Evolutionary conservation across 192 early-diverging fungal species (phyloP), one percentile per base, ranked within the genome.

Genomic region (Backusella tuberculispora): DNA sequence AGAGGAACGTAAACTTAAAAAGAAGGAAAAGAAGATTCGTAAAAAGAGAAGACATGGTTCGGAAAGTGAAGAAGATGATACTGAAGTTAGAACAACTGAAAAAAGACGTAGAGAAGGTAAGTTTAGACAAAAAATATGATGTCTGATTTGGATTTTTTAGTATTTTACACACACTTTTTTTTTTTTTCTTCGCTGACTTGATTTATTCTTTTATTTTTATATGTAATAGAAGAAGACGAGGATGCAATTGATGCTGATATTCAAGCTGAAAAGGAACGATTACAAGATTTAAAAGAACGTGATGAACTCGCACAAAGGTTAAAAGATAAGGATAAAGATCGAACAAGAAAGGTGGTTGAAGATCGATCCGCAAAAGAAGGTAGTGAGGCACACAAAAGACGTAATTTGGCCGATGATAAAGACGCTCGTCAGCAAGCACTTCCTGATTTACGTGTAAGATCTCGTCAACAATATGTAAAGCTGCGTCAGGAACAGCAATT

Each of bases 381-480:
- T 21, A 84, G 87, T 1, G 93, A 95, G 75, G 82, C 89, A 8
- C 76, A 84, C 34, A 82, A 83, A 65, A 88, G 95, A 5, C 85
- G 92, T n/a, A 87, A 90, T 72, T 81, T 98, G n/a, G 95, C 95
- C 6, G 92, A 96, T 66, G 91, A 97, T 74, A 85, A 77, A 13
- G 87, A 90, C n/a, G 86, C 89, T 1, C 87, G 95, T 26, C 82
- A 81, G 24, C 81, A 86, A 45, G 92, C 89, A 14, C 77, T 97
- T 19, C 88, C 93, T 0, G 88, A 90, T 40, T 85, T 98, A n/a
- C 94, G 98, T 65, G 90, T 93, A 26, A 80, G 92, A 15, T 93
- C 98, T 10, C 92, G 97, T 50, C 94, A 96, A 70, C 90, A 95
- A 79, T 99, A 99, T 69, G 82, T 99, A 9, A 89, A 90, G 60